Percentiles rank a stretch among this genome's conserved stretches.
phyloP scores from a whole-genome alignment of 2,329 filamentous ascomycete genomes.

The Elsinoe arachidis region DNA sequence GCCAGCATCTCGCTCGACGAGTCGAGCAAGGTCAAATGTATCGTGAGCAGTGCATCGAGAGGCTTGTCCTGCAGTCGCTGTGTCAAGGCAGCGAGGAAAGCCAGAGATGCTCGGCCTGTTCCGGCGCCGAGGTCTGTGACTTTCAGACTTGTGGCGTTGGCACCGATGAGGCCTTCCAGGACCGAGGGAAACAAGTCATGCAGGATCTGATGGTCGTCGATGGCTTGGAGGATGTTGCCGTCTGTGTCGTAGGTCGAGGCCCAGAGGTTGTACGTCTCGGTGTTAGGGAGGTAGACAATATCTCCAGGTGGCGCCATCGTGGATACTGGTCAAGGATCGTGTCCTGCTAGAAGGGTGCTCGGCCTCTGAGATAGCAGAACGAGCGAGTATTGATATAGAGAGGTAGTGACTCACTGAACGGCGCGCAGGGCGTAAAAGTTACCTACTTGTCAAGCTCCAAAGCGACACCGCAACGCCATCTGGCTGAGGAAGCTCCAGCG shows the following conservation, averaged over 20 bases:
- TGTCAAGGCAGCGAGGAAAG: neutral
- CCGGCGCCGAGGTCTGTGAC: constrained; percentile 7
- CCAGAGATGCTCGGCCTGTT: constrained; percentile 6
- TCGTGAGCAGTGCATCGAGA: constrained; percentile 23
- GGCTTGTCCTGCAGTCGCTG: constrained; percentile 16
- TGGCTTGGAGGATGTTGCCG: constrained; percentile 56
- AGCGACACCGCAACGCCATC: neutral
- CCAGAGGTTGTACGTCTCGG: constrained; percentile 43
- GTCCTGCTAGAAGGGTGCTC: no score
- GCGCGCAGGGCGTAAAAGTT: neutral
- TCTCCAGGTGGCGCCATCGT: neutral
- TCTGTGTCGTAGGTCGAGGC: constrained; percentile 54
- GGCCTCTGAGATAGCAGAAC: no score
- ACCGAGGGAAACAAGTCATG: constrained; percentile 42
- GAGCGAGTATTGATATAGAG: neutral
- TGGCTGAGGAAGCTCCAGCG: neutral
- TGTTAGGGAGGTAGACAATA: constrained; percentile 24
- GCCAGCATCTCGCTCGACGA: constrained; percentile 31
- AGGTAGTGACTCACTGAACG: neutral
- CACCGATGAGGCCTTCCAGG: constrained; percentile 22
- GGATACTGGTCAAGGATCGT: no score
- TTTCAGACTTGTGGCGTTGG: neutral
- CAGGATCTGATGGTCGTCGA: constrained; percentile 51
- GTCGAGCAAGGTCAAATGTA: constrained; percentile 20
- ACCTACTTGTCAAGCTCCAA: neutral